Evolutionary conservation across 176 grass and related monocot species (phyloP), one percentile per base, ranked within the genome.

Genomic region (Phragmites australis): DNA sequence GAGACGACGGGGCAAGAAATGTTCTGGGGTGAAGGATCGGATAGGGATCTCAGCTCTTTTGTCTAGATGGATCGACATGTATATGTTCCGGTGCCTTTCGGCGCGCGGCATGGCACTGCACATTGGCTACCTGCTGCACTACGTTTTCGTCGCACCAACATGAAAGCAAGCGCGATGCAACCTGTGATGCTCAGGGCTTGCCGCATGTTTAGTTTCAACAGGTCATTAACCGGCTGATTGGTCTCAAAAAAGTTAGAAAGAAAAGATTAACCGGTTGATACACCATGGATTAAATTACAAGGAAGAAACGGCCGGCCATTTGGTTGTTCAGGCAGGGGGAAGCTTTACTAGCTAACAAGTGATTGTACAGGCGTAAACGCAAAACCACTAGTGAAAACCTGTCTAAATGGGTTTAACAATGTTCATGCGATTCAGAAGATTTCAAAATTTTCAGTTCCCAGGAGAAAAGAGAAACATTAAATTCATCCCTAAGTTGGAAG

Each of bases 71-170:
- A 47, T 62, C 31, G 41, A 77, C 85, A 47, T 82, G 65, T 71
- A 50, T 54, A 4, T 7, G 3, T 25, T 6, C 43, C 11, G 65
- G 15, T 79, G 75, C 75, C 81, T 74, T 76, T 70, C 70, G 77
- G 76, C 87, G 11, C 12, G 82, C 21, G 21, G 37, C 82, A 81
- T 51, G 76, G 34, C 49, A 84, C 6, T 60, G 22, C 21, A n/a
- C n/a, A n/a, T n/a, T n/a, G 39, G 15, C 45, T 37, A 52, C 46
- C 63, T 87, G 52, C 76, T 82, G 75, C 85, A 79, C 78, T 72
- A 62, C 81, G 84, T 81, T 78, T 61, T 22, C 85, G 34, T 46
- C 32, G 60, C 53, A 39, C 37, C 65, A 40, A 37, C 65, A 45
- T n/a, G 73, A 79, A 83, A 83, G 27, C 39, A 83, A 83, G 27